Evolutionary conservation across 202 grass and related monocot genomes (phyloP).

Genomic region (Cymbopogon flexuosus): DNA sequence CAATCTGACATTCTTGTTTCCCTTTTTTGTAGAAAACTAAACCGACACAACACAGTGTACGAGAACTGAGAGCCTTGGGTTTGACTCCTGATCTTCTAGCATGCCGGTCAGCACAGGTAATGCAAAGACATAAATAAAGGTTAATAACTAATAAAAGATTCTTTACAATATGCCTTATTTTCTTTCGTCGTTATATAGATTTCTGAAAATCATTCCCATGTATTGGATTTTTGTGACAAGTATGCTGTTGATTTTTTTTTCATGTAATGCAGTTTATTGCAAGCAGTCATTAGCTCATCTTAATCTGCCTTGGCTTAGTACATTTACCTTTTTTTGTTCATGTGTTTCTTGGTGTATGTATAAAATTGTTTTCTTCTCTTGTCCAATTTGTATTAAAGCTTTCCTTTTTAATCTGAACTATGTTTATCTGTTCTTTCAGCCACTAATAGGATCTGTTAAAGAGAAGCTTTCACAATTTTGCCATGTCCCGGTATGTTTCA

Average conservation of each 20-base stretch:
- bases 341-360: not conserved
- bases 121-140: not conserved
- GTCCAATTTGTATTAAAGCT: conserved; percentile 5
- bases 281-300: not conserved
- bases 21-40: conserved; percentile 81
- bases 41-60: conserved; percentile 95
- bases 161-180: not conserved
- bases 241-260: conserved; percentile 12
- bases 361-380: conserved; percentile 25
- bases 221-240: not conserved
- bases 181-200: not conserved
- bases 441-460: conserved; percentile 70
- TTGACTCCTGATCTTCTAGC: conserved; percentile 93
- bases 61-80: conserved; percentile 90
- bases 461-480: conserved; percentile 98
- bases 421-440: conserved; percentile 51
- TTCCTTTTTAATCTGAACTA: not conserved
- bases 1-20: conserved; percentile 21
- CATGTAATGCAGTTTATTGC: conserved; percentile 2
- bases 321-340: not conserved
- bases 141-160: not conserved
- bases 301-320: conserved; percentile 5
- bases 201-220: not conserved
- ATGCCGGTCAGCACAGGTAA: conserved; percentile 90
- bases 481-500: conserved; percentile 79